Percentiles rank a stretch among this genome's conserved stretches.
These are phyloP conservation scores for Vitellaria paradoxa DNA, from an alignment of 179 eudicot species.

Conservation along the genomic window DNA sequence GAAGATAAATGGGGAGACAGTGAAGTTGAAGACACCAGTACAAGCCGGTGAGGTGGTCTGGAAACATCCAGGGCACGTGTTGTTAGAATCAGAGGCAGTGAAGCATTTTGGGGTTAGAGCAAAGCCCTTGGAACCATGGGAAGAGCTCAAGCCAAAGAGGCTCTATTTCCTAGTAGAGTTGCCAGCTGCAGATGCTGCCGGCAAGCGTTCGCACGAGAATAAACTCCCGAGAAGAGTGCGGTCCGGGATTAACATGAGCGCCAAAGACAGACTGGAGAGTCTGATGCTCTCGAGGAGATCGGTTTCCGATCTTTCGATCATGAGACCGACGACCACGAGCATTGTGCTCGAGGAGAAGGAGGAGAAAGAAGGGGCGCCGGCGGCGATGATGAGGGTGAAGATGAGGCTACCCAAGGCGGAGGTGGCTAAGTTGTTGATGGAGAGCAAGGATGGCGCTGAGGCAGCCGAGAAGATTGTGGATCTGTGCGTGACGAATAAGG, in stretches of 20 bases:
- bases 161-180: constrained; percentile 78
- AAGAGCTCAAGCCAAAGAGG: constrained; percentile 50
- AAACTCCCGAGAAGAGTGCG: constrained; percentile 51
- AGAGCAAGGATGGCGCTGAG: constrained; percentile 46
- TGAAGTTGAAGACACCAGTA: constrained; percentile 75
- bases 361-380: background rate
- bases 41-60: constrained; percentile 56
- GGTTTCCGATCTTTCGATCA: constrained; percentile 57
- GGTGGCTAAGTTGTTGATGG: constrained; percentile 62
- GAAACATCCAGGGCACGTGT: constrained; percentile 66
- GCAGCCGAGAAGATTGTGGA: constrained; percentile 61
- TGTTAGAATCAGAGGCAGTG: constrained; percentile 72
- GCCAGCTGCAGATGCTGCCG: constrained; percentile 23
- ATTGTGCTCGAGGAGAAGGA: constrained; percentile 15
- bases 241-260: constrained; percentile 77
- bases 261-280: constrained; percentile 87
- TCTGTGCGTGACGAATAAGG: constrained; percentile 39
- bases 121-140: constrained; percentile 58
- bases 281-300: constrained; percentile 75
- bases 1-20: constrained; percentile 80
- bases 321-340: constrained; percentile 25
- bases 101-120: constrained; percentile 73
- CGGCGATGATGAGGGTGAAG: constrained; percentile 39
- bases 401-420: constrained; percentile 76
- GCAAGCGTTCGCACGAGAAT: constrained; percentile 33